Evolutionary conservation across 176 grass and related monocot genomes (phyloP), one percentile per base, ranked within the genome.

Genomic region (Aegilops sharonensis): DNA sequence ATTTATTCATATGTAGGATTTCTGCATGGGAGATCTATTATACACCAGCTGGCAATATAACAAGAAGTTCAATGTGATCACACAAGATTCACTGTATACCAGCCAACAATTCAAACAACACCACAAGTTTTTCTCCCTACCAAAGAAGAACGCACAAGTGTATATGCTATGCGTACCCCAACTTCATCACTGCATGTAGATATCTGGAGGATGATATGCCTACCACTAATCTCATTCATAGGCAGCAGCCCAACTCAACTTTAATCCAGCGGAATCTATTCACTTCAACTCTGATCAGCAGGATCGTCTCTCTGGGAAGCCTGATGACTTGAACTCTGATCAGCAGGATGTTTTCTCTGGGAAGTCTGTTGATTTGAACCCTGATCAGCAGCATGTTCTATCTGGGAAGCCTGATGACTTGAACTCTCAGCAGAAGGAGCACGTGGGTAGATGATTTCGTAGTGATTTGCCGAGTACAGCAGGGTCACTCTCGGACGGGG

Each of bases 381-480:
- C 56, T 36, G 13, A 64, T 43, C 67, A 75, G 42, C 13, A n/a
- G 35, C 4, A 71, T 71, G 8, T 52, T 52, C 48, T 52, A 5
- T 17, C 48, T 52, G 48, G 48, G 48, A 52, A 52, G 48, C 5
- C 48, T 52, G 48, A 5, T 52, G 48, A 17, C 48, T 17, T 52
- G 48, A 52, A 52, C 48, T 17, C 13, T 17, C n/a, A 45, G 42
- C 21, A 50, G 34, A 39, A 57, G 42, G 77, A 81, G 35, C 23
- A 12, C 31, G 25, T 5, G 61, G 78, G 63, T 89, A 85, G 47
- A 85, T 27, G 62, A 89, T 67, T 48, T 85, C 83, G 24, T 89
- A 89, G 27, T 89, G 88, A 23, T 8, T 1, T 8, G 23, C 7
- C 31, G 62, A 9, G 48, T 62, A 81, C 37, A 89, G 78, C 62